Evolutionary conservation across 2,329 filamentous ascomycete species (phyloP), one percentile per base, ranked within the genome.

Genomic region (Colletotrichum phormii): DNA sequence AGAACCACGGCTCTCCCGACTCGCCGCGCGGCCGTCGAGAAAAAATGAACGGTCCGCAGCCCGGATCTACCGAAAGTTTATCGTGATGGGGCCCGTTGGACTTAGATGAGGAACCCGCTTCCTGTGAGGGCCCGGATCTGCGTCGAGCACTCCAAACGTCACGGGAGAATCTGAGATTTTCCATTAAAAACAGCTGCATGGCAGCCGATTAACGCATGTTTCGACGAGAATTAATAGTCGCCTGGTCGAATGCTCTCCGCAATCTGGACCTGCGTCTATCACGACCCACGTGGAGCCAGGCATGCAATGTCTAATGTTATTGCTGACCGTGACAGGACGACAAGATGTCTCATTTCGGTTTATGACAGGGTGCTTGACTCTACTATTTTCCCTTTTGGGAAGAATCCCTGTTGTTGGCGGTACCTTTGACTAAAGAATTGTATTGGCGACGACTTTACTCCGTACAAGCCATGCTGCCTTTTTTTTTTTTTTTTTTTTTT

Each of bases 21-120:
- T 49, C 42, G 26, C 29, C 7, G 12, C 42, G 60, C 22, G 60
- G 9, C 12, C 12, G 3, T 53, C n/a, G 4, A 24, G 35, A 31
- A 37, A 64, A 12, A 54, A 22, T 22, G 31, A 15, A 5, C 61
- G 61, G 61, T 31, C 61, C 61, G 49, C 49, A 37, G 22, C 29
- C 31, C 31, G 49, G 49, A 49, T 63, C 49, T 64, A 15, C 61
- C 61, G 61, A 64, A 64, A 55, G 12, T 18, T 42, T 37, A 64
- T 42, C n/a, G 49, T 49, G 22, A 54, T 49, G 61, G 61, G 46
- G 46, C 29, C 46, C 31, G 61, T 63, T 29, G 46, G 60, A 63
- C 37, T 29, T 63, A 63, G 29, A 63, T 46, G 60, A 63, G 46
- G 31, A n/a, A 18, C 13, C 31, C 61, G 35, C 18, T 46, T 42